These are phyloP conservation scores for Theileria equi DNA, from an alignment of 169 alveolate species.

Conservation along the genomic window DNA sequence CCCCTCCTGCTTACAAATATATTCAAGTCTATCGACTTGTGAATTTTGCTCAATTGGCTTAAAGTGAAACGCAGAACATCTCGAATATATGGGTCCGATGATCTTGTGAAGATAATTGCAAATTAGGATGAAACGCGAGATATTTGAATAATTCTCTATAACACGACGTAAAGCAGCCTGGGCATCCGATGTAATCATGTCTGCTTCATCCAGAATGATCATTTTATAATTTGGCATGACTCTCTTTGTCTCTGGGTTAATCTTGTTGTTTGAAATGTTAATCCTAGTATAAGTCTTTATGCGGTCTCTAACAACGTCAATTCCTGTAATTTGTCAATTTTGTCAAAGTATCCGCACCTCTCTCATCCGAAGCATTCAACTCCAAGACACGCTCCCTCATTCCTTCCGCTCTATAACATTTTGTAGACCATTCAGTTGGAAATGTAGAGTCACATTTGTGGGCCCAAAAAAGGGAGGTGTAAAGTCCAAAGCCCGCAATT, in stretches of 20 bases:
- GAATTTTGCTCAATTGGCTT: constrained; percentile 89
- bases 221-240: constrained; percentile 90
- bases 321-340: constrained; percentile 77
- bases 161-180: constrained; percentile 97
- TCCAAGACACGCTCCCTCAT: constrained; percentile 93
- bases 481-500: neutral
- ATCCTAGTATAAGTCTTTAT: constrained; percentile 94
- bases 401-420: constrained; percentile 81
- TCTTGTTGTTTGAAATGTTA: constrained; percentile 83
- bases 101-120: constrained; percentile 96
- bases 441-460: neutral
- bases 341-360: constrained; percentile 72
- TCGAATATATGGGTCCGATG: constrained; percentile 92
- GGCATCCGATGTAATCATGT: constrained; percentile 98
- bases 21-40: constrained; percentile 84
- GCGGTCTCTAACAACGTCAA: constrained; percentile 94
- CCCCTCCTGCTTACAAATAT: constrained; percentile 80
- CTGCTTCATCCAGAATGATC: constrained; percentile 98
- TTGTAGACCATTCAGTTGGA: no score
- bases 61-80: constrained; percentile 95
- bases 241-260: constrained; percentile 80
- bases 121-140: constrained; percentile 96
- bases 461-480: neutral
- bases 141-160: constrained; percentile 91
- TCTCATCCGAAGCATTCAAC: constrained; percentile 98